Evolutionary conservation across 2,329 filamentous ascomycete genomes (phyloP), one percentile per base, ranked within the genome.

Genomic region (Microcyclosporella mali): DNA sequence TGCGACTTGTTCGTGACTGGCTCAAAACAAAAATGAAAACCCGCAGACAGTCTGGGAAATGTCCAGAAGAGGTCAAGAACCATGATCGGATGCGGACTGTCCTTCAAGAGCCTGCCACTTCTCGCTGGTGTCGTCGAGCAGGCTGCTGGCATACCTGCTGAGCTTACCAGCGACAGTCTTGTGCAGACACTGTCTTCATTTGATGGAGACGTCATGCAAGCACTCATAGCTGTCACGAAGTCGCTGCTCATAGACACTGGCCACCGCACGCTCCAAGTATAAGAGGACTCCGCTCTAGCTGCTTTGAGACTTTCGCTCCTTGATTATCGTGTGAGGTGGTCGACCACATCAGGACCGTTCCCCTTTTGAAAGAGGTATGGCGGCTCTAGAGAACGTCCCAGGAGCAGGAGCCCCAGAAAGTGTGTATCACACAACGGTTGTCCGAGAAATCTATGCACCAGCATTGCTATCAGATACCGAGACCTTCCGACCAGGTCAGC

Each of bases 401-500:
- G 21, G 21, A 25, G 21, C 21, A 25, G 9, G 9, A 25, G 9
- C 21, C 21, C 9, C 9, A 6, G 21, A 25, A 9, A 9, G 21
- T 25, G 21, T 25, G 6, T 4, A 6, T 9, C 21, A 25, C 21
- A 4, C 6, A 25, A 6, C 21, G 9, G 9, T 9, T 25, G 9
- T 25, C 21, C 21, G 21, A 25, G 21, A 34, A 17, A 15, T 34
- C 11, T 15, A 34, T 34, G 14, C 33, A 12, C 16, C 18, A 21
- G 33, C 15, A 15, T n/a, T n/a, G 25, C 39, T 43, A 12, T n/a
- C 34, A 11, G 18, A 16, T 15, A 49, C 64, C 11, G 60, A 70
- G 48, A 63, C 58, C 1, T 62, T 68, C 30, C 34, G 55, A 31
- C 31, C 71, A 2, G 40, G 6, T 49, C 56, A 7, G 45, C 53